Evolutionary conservation across 1,284 basidiomycete genomes (phyloP).

Genomic region (Malassezia arunalokei): DNA sequence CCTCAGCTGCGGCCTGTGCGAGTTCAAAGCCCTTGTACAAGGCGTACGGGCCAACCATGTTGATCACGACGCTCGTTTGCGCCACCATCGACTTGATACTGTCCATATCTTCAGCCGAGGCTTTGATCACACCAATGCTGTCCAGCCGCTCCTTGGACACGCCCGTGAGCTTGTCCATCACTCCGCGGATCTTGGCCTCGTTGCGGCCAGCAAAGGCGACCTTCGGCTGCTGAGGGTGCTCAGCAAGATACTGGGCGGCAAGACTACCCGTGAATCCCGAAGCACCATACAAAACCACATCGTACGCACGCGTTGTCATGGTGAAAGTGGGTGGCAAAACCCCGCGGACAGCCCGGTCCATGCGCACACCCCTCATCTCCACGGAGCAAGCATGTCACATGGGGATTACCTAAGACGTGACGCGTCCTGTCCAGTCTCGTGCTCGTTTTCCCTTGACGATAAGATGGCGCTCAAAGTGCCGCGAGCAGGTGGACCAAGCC

Average conservation of each 20-base stretch:
- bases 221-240: slow-evolving; percentile 19
- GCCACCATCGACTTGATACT: slow-evolving; percentile 21
- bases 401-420: neutral
- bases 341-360: neutral
- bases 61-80: slow-evolving; percentile 22
- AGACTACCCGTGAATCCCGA: slow-evolving; percentile 38
- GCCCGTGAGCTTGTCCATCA: slow-evolving; percentile 16
- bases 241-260: slow-evolving; percentile 24
- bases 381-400: neutral
- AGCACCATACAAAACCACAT: slow-evolving; percentile 32
- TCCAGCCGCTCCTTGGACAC: slow-evolving; percentile 13
- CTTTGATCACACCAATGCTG: slow-evolving; percentile 23
- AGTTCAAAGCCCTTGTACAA: slow-evolving; percentile 24
- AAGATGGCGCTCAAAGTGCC: slow-evolving; percentile 86
- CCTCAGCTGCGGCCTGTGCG: slow-evolving; percentile 52
- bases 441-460: neutral
- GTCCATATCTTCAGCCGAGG: slow-evolving; percentile 18
- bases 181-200: slow-evolving; percentile 17
- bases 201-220: slow-evolving; percentile 38
- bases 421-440: neutral
- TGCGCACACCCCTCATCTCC: neutral
- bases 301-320: slow-evolving; percentile 22
- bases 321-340: neutral
- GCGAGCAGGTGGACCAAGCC: slow-evolving; percentile 71
- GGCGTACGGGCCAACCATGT: slow-evolving; percentile 32